phyloP scores from a whole-genome alignment of 352 stramenopile genomes.

The Thalassiosira mediterranea region DNA sequence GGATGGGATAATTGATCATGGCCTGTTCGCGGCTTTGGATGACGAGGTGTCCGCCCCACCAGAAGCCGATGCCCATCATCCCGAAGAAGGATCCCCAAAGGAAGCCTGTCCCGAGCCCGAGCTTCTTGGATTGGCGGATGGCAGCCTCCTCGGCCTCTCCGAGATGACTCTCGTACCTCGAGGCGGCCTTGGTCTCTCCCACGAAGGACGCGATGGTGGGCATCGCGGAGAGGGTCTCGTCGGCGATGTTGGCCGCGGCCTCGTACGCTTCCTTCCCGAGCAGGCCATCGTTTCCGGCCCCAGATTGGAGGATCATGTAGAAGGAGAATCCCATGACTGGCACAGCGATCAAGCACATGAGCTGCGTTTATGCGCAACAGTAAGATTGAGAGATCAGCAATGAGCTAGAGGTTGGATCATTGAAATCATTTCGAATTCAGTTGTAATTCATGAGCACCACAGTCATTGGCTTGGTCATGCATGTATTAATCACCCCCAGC shows the following conservation, averaged over 20 bases:
- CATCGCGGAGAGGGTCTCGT: constrained; percentile 41
- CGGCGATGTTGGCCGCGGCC: constrained; percentile 37
- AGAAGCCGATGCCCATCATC: constrained; percentile 42
- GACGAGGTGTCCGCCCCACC: constrained; percentile 32
- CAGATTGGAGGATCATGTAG: constrained; percentile 27
- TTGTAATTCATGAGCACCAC: neutral
- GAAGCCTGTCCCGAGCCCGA: constrained; percentile 14
- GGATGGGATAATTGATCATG: constrained; percentile 34
- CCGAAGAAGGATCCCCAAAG: constrained; percentile 33
- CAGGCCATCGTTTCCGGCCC: constrained; percentile 34
- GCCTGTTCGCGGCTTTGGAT: constrained; percentile 22
- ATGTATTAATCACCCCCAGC: too few species aligned
- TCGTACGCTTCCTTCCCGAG: constrained; percentile 43
- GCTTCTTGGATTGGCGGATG: constrained; percentile 27
- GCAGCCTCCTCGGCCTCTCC: constrained; percentile 28
- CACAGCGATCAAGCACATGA: constrained; percentile 33
- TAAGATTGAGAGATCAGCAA: neutral
- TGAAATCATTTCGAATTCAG: too few species aligned
- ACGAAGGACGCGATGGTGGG: constrained; percentile 26
- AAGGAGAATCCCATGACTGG: constrained; percentile 29
- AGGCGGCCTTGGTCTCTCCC: constrained; percentile 28
- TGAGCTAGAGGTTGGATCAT: too few species aligned
- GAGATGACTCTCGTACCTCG: constrained; percentile 33
- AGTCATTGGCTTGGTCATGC: too few species aligned
- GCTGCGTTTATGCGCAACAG: neutral